Conservation (phyloP, 768 basidiomycete genomes). For the Calocera viscosa region DNA sequence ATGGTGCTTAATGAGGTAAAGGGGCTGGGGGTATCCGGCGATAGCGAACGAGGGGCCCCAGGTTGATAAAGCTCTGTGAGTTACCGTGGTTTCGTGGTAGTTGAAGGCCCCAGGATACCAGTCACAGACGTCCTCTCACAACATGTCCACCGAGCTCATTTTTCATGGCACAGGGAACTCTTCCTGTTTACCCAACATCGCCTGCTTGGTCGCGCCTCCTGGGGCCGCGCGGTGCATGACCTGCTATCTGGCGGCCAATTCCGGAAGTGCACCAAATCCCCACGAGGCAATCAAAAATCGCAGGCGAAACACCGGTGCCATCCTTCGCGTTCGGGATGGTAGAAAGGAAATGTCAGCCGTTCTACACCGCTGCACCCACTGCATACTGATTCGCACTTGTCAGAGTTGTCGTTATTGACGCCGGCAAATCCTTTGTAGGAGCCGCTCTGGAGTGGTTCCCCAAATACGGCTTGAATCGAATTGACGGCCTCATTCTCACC, state of each 20-base stretch:
- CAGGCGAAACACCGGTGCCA: conserved; percentile 68
- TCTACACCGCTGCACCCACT: not conserved
- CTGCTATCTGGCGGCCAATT: conserved; percentile 30
- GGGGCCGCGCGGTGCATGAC: conserved; percentile 43
- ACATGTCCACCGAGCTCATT: conserved; percentile 42
- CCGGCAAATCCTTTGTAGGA: conserved; percentile 69
- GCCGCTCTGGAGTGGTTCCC: conserved; percentile 46
- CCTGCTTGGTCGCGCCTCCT: conserved; percentile 61
- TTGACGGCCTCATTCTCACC: conserved; percentile 68
- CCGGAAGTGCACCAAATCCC: conserved; percentile 42
- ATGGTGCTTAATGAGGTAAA: too few species aligned
- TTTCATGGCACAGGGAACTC: conserved; percentile 79
- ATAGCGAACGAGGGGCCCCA: too few species aligned
- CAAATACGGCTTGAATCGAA: conserved; percentile 55
- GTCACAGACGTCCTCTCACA: conserved; percentile 9
- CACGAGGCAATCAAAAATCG: conserved; percentile 72
- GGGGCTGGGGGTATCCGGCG: too few species aligned
- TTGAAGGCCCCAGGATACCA: not conserved
- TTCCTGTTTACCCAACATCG: conserved; percentile 47
- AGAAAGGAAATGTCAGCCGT: conserved; percentile 40
- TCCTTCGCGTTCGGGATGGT: conserved; percentile 40
- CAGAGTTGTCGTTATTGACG: conserved; percentile 72
- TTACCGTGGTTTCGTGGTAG: not conserved
- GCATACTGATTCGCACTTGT: not conserved
- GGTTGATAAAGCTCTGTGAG: not conserved